Percentiles rank a stretch among this genome's conserved stretches.
These are phyloP conservation scores for Dothideomycetes sp. DNA, from an alignment of 2,329 filamentous ascomycete genomes.

Conservation along the genomic window DNA sequence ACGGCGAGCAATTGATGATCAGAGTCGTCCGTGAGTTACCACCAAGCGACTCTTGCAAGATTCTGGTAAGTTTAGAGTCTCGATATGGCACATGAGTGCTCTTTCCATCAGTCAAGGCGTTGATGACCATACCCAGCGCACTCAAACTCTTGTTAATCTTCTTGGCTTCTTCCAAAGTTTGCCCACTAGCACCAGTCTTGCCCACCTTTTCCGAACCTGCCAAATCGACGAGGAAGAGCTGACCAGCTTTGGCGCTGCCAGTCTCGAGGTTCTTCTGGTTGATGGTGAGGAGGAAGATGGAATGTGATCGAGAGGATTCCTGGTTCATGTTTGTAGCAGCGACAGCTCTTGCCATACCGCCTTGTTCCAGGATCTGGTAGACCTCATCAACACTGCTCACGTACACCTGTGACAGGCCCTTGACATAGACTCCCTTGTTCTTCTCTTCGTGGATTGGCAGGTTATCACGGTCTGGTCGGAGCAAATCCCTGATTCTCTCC, in stretches of 20 bases:
- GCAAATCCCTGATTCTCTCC: constrained; percentile 90
- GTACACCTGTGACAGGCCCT: constrained; percentile 88
- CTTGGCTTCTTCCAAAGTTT: constrained; percentile 95
- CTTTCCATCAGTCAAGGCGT: constrained; percentile 92
- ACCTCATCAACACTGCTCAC: constrained; percentile 93
- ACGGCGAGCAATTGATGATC: constrained; percentile 98
- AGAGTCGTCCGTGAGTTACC: constrained; percentile 97
- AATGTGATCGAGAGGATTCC: constrained; percentile 95
- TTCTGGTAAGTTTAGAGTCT: constrained; percentile 95
- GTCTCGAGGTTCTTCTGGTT: constrained; percentile 97
- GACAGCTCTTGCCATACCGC: constrained; percentile 80
- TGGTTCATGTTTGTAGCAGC: constrained; percentile 99
- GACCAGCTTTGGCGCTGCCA: constrained; percentile 88
- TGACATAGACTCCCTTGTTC: constrained; percentile 90
- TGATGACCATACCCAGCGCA: constrained; percentile 98
- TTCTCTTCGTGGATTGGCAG: constrained; percentile 97
- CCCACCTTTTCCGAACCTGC: constrained; percentile 97
- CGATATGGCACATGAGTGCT: constrained; percentile 91
- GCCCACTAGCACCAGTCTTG: constrained; percentile 94
- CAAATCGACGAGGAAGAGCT: constrained; percentile 94
- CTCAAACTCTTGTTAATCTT: constrained; percentile 99
- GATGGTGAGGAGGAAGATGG: constrained; percentile 93
- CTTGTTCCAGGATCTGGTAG: constrained; percentile 90
- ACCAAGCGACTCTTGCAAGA: constrained; percentile 91
- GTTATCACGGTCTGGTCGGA: constrained; percentile 90